A percentile compares a stretch with the other conserved stretches of the same genome.
phyloP scores from a whole-genome alignment of 441 rosid species.

The Gossypium trilobum region DNA sequence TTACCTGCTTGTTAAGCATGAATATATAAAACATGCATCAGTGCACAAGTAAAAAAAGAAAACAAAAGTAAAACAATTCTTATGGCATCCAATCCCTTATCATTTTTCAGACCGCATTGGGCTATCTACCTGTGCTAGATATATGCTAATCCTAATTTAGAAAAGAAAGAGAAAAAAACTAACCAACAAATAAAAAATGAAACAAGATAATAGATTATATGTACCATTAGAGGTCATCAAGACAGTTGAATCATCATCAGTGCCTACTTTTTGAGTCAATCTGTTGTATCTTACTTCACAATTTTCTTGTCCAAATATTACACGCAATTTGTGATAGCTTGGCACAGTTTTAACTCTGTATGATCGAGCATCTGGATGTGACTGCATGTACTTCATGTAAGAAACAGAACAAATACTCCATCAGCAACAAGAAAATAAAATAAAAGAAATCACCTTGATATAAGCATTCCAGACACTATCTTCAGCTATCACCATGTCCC shows the following conservation, averaged over 20 bases:
- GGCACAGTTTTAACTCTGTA: constrained; percentile 81
- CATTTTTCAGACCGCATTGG: neutral
- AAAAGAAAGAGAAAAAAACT: neutral
- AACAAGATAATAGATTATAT: constrained; percentile 18
- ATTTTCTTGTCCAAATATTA: constrained; percentile 59
- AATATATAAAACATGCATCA: neutral
- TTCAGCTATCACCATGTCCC: constrained; percentile 75
- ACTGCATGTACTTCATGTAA: constrained; percentile 37
- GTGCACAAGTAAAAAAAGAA: neutral
- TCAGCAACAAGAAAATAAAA: constrained; percentile 5
- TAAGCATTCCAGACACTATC: constrained; percentile 65
- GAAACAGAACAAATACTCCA: constrained; percentile 15
- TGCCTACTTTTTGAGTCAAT: constrained; percentile 45
- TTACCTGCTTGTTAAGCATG: constrained; percentile 24
- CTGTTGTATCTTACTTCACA: constrained; percentile 60
- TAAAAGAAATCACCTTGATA: constrained; percentile 40
- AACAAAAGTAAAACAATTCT: neutral
- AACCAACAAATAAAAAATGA: neutral
- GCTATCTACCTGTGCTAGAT: neutral
- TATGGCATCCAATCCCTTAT: neutral
- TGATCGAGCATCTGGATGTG: constrained; percentile 78
- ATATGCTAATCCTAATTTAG: neutral
- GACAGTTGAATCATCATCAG: constrained; percentile 28
- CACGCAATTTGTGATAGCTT: constrained; percentile 58
- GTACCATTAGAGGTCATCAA: constrained; percentile 37